phyloP scores from a whole-genome alignment of 169 alveolate genomes.

The Miamiensis avidus region DNA sequence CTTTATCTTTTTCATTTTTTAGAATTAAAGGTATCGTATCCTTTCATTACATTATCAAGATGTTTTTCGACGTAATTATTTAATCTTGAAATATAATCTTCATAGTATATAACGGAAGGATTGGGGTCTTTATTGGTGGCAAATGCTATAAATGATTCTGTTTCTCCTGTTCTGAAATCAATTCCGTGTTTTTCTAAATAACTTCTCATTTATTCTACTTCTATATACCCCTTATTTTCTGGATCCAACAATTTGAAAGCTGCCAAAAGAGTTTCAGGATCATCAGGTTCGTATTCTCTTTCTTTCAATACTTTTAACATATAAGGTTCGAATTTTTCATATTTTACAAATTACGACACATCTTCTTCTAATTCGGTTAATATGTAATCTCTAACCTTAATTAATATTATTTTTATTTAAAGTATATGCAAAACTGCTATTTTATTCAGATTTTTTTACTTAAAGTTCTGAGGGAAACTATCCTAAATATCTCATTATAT shows the following conservation, averaged over 20 bases:
- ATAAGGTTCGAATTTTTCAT: conserved; percentile 78
- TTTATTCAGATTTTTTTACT: too few relatives aligned
- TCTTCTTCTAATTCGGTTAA: conserved; percentile 76
- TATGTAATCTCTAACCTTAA: conserved; percentile 68
- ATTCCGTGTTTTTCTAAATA: conserved; percentile 66
- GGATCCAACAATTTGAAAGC: conserved; percentile 82
- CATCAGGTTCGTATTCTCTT: conserved; percentile 82
- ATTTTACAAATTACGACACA: conserved; percentile 70
- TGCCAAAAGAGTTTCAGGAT: conserved; percentile 79
- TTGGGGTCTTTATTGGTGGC: conserved; percentile 63
- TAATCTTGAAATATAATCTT: conserved; percentile 78
- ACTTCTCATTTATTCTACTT: conserved; percentile 67
- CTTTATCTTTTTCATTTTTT: neutral
- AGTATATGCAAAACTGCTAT: neutral
- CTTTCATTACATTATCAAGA: conserved; percentile 54
- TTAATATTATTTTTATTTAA: neutral
- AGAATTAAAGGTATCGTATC: conserved; percentile 40
- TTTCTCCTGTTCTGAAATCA: conserved; percentile 70
- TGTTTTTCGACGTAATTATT: conserved; percentile 68
- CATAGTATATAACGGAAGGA: conserved; percentile 68
- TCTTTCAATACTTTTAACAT: conserved; percentile 68
- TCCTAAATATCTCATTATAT: conserved; percentile 81
- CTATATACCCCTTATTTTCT: conserved; percentile 82
- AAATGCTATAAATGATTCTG: conserved; percentile 55
- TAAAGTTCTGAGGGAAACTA: conserved; percentile 84